A percentile compares a stretch with the other conserved stretches of the same genome.
Conservation (phyloP, 140 eudicot species). For the Anethum foeniculum region DNA sequence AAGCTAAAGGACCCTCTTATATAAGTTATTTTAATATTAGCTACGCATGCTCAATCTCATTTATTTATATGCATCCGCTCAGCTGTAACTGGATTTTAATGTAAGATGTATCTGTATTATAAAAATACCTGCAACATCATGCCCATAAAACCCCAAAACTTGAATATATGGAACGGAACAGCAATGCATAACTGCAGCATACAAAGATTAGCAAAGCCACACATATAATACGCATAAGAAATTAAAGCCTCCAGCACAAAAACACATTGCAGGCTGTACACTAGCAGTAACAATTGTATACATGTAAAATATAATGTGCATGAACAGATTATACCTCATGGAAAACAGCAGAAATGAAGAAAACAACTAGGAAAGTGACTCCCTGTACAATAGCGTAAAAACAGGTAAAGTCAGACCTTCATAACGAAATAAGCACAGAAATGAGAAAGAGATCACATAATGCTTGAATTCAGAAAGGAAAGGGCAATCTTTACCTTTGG, state of each 20-base stretch:
- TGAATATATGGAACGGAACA: slow-evolving; percentile 90
- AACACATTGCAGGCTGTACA: not conserved
- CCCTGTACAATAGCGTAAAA: slow-evolving; percentile 39
- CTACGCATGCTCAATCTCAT: not conserved
- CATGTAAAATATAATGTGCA: not conserved
- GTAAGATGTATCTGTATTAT: not conserved
- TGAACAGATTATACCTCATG: slow-evolving; percentile 64
- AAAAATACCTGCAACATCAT: slow-evolving; percentile 84
- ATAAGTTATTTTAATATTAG: not conserved
- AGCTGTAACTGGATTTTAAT: not conserved
- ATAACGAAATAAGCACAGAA: not conserved
- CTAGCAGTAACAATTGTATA: not conserved
- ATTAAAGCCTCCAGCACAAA: not conserved
- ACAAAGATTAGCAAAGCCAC: not conserved
- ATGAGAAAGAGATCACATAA: not conserved
- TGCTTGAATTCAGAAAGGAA: slow-evolving; percentile 2
- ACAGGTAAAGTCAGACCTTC: not conserved
- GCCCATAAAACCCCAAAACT: slow-evolving; percentile 92
- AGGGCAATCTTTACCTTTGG: slow-evolving; percentile 52
- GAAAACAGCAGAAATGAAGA: slow-evolving; percentile 80
- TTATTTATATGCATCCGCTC: not conserved
- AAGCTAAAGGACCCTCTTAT: not conserved
- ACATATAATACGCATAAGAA: not conserved
- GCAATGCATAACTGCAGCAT: slow-evolving; percentile 73
- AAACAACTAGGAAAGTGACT: slow-evolving; percentile 68